Percentiles rank a stretch among this genome's conserved stretches.
These are phyloP conservation scores for Cryphonectria naterciae DNA, from an alignment of 2,329 filamentous ascomycete species.

Conservation along the genomic window DNA sequence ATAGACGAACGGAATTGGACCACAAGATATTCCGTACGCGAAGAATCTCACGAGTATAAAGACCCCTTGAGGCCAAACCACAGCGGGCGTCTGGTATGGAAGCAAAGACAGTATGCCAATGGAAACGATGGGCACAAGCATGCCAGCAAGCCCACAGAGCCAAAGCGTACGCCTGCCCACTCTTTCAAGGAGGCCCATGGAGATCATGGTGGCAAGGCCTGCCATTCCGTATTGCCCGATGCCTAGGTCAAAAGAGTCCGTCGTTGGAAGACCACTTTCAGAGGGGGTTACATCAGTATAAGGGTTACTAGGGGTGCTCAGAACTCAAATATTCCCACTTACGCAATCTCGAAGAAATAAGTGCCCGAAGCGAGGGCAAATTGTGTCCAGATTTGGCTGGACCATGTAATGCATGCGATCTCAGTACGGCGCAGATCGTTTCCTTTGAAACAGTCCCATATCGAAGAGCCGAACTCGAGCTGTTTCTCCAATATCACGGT, in stretches of 20 bases:
- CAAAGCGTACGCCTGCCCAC: conserved; percentile 14
- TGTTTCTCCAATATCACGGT: conserved; percentile 1
- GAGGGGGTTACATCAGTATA: background rate
- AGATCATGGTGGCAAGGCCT: conserved; percentile 13
- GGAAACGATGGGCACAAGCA: conserved; percentile 13
- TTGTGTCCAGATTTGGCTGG: conserved; percentile 18
- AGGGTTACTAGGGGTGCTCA: background rate
- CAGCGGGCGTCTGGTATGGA: conserved; percentile 6
- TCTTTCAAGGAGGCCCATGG: conserved; percentile 9
- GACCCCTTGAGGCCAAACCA: conserved; percentile 3
- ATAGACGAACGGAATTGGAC: conserved; percentile 11
- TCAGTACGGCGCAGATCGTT: conserved; percentile 34
- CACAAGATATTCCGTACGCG: conserved; percentile 10
- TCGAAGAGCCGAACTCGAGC: background rate
- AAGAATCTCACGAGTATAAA: conserved; percentile 12
- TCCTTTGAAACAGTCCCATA: conserved; percentile 32
- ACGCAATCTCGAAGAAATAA: conserved; percentile 18
- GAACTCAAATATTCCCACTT: background rate
- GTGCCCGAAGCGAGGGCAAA: conserved; percentile 18
- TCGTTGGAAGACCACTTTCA: background rate
- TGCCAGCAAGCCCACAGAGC: conserved; percentile 13
- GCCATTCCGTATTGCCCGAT: conserved; percentile 17
- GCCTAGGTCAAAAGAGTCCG: conserved; percentile 12
- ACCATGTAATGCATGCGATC: conserved; percentile 41
- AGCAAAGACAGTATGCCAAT: conserved; percentile 13